These are phyloP conservation scores for Beauveria medogensis DNA, from an alignment of 2,329 filamentous ascomycete species.

Conservation along the genomic window DNA sequence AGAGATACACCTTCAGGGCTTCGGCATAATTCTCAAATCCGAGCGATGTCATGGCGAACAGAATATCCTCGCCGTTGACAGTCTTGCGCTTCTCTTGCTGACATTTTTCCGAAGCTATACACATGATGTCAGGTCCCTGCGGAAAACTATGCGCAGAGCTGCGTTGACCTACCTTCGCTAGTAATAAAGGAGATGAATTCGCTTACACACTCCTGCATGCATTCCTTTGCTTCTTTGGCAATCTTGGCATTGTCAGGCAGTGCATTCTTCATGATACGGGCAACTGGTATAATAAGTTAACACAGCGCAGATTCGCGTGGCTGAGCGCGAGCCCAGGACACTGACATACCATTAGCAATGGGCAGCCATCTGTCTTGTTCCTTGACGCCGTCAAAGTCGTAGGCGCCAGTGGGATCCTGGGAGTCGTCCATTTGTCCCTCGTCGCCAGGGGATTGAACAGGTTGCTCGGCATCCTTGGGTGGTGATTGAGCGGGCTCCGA, in stretches of 20 bases:
- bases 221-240: slow-evolving; percentile 97
- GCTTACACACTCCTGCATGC: slow-evolving; percentile 99
- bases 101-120: slow-evolving; percentile 89
- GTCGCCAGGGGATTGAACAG: slow-evolving; percentile 87
- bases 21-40: slow-evolving; percentile 99
- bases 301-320: background rate
- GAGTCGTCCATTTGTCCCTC: slow-evolving; percentile 89
- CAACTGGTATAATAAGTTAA: slow-evolving; percentile 61
- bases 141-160: slow-evolving; percentile 2
- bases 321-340: background rate
- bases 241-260: slow-evolving; percentile 98
- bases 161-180: slow-evolving; percentile 70
- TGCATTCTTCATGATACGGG: slow-evolving; percentile 97
- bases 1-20: slow-evolving; percentile 94
- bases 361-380: slow-evolving; percentile 99
- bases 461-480: slow-evolving; percentile 90
- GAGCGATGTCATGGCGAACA: slow-evolving; percentile 98
- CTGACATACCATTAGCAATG: slow-evolving; percentile 97
- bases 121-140: slow-evolving; percentile 5
- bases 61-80: slow-evolving; percentile 95
- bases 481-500: slow-evolving; percentile 79
- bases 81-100: slow-evolving; percentile 99
- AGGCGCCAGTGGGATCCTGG: slow-evolving; percentile 67
- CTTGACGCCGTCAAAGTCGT: slow-evolving; percentile 92
- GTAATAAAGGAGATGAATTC: slow-evolving; percentile 99